Percentiles rank a stretch among this genome's conserved stretches.
Conservation (phyloP, 805 yeast species). For the Babjeviella inositovora region DNA sequence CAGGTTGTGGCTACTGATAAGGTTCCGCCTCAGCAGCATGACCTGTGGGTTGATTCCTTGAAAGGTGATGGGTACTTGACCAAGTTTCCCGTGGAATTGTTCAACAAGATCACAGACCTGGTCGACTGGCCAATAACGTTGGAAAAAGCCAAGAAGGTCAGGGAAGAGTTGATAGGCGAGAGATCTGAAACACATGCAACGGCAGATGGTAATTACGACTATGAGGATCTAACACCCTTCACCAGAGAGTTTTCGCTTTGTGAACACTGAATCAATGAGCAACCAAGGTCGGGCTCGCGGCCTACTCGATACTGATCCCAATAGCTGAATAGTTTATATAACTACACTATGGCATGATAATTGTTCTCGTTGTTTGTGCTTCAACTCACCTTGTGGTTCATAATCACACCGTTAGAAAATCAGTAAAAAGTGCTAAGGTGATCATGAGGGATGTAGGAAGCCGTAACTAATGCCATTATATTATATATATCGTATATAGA, state of each 20-base stretch:
- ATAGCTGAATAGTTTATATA: too few relatives aligned
- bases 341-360: too few relatives aligned
- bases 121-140: conserved; percentile 7
- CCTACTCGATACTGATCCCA: too few relatives aligned
- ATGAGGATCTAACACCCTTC: conserved; percentile 5
- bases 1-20: conserved; percentile 10
- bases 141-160: conserved; percentile 9
- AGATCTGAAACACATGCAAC: conserved; percentile 7
- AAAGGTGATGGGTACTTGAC: conserved; percentile 1
- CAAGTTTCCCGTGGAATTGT: conserved; percentile 3
- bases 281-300: too few relatives aligned
- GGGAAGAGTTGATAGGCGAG: conserved; percentile 16
- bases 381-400: too few relatives aligned
- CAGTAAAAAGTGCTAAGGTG: too few relatives aligned
- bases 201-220: conserved; percentile 5
- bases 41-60: conserved; percentile 11
- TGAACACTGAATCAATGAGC: conserved; percentile 11
- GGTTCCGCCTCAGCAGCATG: conserved; percentile 20
- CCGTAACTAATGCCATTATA: too few relatives aligned
- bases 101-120: conserved; percentile 1
- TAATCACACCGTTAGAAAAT: too few relatives aligned
- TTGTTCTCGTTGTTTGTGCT: too few relatives aligned
- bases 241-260: conserved; percentile 12
- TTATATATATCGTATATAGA: too few relatives aligned
- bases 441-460: too few relatives aligned